Evolutionary conservation across 2,329 filamentous ascomycete species (phyloP).

Genomic region (Hypoxylon sp.): DNA sequence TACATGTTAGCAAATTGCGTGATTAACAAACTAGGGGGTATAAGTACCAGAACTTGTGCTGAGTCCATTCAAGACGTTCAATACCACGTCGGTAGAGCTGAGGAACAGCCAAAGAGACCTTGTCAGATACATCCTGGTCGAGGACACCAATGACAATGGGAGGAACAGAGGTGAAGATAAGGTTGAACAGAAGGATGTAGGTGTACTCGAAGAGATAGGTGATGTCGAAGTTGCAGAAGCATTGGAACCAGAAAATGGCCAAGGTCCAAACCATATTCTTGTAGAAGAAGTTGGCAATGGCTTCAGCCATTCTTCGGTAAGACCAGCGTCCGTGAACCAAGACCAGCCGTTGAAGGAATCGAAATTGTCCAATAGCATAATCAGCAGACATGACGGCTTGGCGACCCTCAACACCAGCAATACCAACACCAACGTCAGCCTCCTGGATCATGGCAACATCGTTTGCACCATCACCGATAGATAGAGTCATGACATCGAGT

Average conservation of each 20-base stretch:
- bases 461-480: slow-evolving; percentile 92
- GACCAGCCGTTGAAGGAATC: slow-evolving; percentile 83
- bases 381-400: slow-evolving; percentile 97
- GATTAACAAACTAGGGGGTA: neutral
- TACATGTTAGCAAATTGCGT: slow-evolving; percentile 39
- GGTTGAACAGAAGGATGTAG: slow-evolving; percentile 95
- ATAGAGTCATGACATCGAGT: slow-evolving; percentile 93
- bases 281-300: slow-evolving; percentile 99
- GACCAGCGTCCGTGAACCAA: slow-evolving; percentile 95
- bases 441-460: slow-evolving; percentile 99
- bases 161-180: slow-evolving; percentile 94
- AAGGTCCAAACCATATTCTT: slow-evolving; percentile 99
- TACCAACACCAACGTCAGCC: slow-evolving; percentile 94
- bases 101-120: slow-evolving; percentile 91
- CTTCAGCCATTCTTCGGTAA: slow-evolving; percentile 92
- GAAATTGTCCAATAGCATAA: slow-evolving; percentile 94
- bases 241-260: slow-evolving; percentile 95
- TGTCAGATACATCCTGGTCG: slow-evolving; percentile 95
- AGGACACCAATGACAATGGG: slow-evolving; percentile 96
- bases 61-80: slow-evolving; percentile 95
- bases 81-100: slow-evolving; percentile 96
- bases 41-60: slow-evolving; percentile 91
- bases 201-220: slow-evolving; percentile 98
- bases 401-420: slow-evolving; percentile 89
- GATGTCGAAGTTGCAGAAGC: slow-evolving; percentile 95